Evolutionary conservation across 768 basidiomycete genomes (phyloP), one percentile per base, ranked within the genome.

Genomic region (Gyrodon lividus): DNA sequence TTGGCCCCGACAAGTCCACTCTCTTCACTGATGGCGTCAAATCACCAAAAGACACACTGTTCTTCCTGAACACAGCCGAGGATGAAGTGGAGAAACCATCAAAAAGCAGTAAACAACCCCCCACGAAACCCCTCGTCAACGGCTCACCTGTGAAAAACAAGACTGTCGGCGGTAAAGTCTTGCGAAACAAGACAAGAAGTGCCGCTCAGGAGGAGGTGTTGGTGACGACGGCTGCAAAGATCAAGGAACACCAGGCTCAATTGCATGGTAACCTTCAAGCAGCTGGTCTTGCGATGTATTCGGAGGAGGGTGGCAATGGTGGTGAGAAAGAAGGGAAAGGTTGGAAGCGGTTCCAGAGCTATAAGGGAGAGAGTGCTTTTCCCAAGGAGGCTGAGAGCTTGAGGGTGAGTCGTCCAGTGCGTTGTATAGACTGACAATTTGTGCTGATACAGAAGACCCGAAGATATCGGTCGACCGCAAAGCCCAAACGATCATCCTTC

Each of bases 331-430:
- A 94, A 62, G 92, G 91, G 33, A 98, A 98, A 68, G 82, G 84
- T 13, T 95, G 94, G 88, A 96, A 95, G 68, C 83, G 86, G 55
- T 98, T 96, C 74, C 92, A 92, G 73, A 96, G 93, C 60, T 99
- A 98, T 72, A 93, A 93, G 70, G 89, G 95, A 30, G 96, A 99
- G 64, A 90, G 79, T 13, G 95, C 87, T 44, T 69, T 98, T 30
- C 97, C 96, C 2, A 75, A 77, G n/a, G 87, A 93, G 51, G 84
- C 86, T 6, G 89, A 94, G 54, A 79, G 77, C 54, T 68, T 94
- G 43, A 78, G 88, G 67, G 94, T 97, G 67, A 62, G 86, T 73
- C 6, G 17, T 22, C 39, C 16, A 8, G 41, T 19, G 2, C 41
- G 24, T 55, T 43, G 20, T 47, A 23, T 28, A 23, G 50, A 3